Evolutionary conservation across 768 basidiomycete genomes (phyloP).

Genomic region (Boletus rubescentipes): DNA sequence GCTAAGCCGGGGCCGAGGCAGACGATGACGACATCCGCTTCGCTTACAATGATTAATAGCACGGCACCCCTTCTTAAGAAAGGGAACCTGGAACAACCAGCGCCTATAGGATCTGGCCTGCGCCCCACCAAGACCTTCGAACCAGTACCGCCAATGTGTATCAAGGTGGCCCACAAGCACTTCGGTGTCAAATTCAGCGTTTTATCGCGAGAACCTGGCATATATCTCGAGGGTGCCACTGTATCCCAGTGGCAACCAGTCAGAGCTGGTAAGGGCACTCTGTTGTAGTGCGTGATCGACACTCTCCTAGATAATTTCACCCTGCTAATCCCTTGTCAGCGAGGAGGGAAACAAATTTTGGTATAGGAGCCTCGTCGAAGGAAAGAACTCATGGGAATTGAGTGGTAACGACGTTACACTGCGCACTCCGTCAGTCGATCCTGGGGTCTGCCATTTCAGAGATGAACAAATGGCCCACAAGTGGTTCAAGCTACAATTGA

Average conservation of each 20-base stretch:
- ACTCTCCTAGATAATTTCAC: no score
- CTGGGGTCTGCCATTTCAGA: background rate
- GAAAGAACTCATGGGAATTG: constrained; percentile 2
- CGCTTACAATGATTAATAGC: background rate
- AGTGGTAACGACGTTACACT: background rate
- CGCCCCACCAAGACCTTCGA: background rate
- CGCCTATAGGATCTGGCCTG: background rate
- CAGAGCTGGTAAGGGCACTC: background rate
- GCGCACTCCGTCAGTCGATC: background rate
- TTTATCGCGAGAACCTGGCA: background rate
- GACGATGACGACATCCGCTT: background rate
- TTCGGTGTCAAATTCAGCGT: background rate
- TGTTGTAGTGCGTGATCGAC: background rate
- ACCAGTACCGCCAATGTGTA: background rate
- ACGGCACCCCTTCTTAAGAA: no score
- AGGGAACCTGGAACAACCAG: background rate
- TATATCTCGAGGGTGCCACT: background rate
- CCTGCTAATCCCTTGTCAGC: background rate
- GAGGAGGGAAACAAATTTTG: background rate
- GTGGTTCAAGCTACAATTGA: constrained; percentile 6
- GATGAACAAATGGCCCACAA: background rate
- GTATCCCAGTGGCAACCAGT: background rate
- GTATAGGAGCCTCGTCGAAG: background rate
- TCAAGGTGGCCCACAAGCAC: constrained; percentile 1
- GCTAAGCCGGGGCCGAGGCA: no score